These are phyloP conservation scores for Endocalyx cinctus DNA, from an alignment of 2,329 filamentous ascomycete genomes.

Conservation along the genomic window DNA sequence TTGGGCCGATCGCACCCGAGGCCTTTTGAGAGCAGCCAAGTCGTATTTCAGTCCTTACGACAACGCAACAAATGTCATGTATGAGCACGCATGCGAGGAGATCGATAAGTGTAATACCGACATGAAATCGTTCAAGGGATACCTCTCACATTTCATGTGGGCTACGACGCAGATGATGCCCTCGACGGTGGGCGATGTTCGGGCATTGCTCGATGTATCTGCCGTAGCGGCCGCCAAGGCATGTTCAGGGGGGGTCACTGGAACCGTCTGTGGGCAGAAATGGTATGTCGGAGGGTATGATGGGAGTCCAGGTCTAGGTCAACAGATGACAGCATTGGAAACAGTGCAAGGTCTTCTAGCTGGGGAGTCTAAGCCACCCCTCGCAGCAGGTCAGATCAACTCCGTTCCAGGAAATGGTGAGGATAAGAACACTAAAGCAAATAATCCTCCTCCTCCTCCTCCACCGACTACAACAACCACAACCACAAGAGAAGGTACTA, in stretches of 20 bases:
- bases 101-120: slow-evolving; percentile 54
- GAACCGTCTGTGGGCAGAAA: slow-evolving; percentile 54
- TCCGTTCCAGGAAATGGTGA: too few species aligned
- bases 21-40: slow-evolving; percentile 45
- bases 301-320: slow-evolving; percentile 50
- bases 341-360: slow-evolving; percentile 56
- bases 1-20: slow-evolving; percentile 51
- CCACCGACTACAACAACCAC: slow-evolving; percentile 3
- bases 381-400: slow-evolving; percentile 44
- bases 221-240: slow-evolving; percentile 51
- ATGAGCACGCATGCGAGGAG: slow-evolving; percentile 62
- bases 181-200: slow-evolving; percentile 43
- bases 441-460: slow-evolving; percentile 3
- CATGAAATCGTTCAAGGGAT: slow-evolving; percentile 65
- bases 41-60: slow-evolving; percentile 46
- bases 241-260: slow-evolving; percentile 51
- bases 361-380: slow-evolving; percentile 37
- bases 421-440: slow-evolving; percentile 4
- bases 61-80: slow-evolving; percentile 57
- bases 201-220: slow-evolving; percentile 43
- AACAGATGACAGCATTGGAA: slow-evolving; percentile 63
- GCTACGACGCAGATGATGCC: slow-evolving; percentile 53
- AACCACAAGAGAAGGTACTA: too few species aligned
- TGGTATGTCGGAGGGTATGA: slow-evolving; percentile 59
- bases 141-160: slow-evolving; percentile 61